Conservation (phyloP, 768 basidiomycete species). For the Paxillus involutus region DNA sequence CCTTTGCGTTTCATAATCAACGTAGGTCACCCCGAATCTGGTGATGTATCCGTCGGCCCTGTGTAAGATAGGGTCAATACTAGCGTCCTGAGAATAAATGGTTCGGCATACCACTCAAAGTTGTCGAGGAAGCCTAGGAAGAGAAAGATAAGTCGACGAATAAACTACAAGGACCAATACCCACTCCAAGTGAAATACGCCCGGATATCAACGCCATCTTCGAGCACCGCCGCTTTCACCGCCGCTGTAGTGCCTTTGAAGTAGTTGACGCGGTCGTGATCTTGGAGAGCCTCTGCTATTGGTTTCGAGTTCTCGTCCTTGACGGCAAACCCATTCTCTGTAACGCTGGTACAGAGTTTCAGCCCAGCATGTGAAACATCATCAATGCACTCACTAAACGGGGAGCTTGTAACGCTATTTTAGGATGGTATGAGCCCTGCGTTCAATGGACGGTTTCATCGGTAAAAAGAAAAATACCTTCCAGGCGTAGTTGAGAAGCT, state of each 20-base stretch:
- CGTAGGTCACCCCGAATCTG: constrained; percentile 71
- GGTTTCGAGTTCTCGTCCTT: constrained; percentile 59
- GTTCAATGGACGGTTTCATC: background rate
- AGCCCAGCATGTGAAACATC: background rate
- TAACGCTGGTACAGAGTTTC: constrained; percentile 44
- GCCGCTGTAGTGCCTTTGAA: constrained; percentile 58
- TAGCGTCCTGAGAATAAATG: background rate
- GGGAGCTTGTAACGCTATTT: constrained; percentile 46
- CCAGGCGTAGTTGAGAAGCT: constrained; percentile 69
- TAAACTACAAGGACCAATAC: constrained; percentile 20
- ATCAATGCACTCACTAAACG: constrained; percentile 44
- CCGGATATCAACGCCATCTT: constrained; percentile 62
- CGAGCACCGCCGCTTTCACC: constrained; percentile 54
- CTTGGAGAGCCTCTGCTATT: constrained; percentile 51
- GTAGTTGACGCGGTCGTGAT: constrained; percentile 66
- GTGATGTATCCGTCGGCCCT: constrained; percentile 68
- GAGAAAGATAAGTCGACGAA: background rate
- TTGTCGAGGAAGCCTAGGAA: constrained; percentile 63
- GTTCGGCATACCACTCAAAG: constrained; percentile 54
- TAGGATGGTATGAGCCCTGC: background rate
- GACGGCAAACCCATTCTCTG: constrained; percentile 73
- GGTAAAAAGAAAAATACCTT: constrained; percentile 40
- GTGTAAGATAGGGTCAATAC: background rate
- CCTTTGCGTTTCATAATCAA: constrained; percentile 68
- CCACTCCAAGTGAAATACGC: constrained; percentile 66